These are phyloP conservation scores for Geotrichum restrictum DNA, from an alignment of 1,139 yeast species.

Conservation along the genomic window DNA sequence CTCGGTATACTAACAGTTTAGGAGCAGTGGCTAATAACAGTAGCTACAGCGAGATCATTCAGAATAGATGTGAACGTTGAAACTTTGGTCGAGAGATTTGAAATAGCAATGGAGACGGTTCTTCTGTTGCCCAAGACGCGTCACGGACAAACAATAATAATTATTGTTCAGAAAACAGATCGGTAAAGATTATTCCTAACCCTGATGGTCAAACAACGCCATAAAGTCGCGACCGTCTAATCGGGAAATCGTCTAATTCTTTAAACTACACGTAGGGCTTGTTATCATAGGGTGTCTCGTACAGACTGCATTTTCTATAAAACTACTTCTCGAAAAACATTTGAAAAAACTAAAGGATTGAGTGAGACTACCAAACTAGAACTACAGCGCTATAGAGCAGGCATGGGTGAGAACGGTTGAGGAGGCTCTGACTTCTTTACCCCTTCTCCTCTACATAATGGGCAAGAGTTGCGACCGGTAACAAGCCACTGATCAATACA, in stretches of 20 bases:
- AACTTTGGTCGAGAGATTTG: too few species aligned
- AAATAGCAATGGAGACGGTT: too few species aligned
- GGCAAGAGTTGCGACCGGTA: slow-evolving; percentile 56
- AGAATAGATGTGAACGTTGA: too few species aligned
- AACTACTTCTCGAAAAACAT: neutral
- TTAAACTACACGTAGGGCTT: too few species aligned
- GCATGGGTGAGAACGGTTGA: slow-evolving; percentile 10
- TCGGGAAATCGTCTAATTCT: neutral
- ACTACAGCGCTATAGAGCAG: neutral
- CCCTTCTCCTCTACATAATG: slow-evolving; percentile 52
- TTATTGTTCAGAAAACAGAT: too few species aligned
- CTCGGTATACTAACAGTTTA: too few species aligned
- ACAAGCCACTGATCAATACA: slow-evolving; percentile 58
- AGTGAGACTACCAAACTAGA: neutral
- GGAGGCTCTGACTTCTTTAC: slow-evolving; percentile 28
- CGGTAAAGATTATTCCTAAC: neutral
- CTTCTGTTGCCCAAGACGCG: too few species aligned
- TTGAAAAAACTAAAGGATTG: neutral
- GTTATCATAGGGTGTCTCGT: too few species aligned
- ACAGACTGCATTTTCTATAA: too few species aligned
- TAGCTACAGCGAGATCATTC: too few species aligned
- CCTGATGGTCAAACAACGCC: neutral
- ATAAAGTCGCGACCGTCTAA: neutral
- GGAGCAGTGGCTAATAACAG: too few species aligned
- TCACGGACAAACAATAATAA: too few species aligned